Evolutionary conservation across 305 asterid genomes (phyloP), one percentile per base, ranked within the genome.

Genomic region (Solanum aculeatissimum): DNA sequence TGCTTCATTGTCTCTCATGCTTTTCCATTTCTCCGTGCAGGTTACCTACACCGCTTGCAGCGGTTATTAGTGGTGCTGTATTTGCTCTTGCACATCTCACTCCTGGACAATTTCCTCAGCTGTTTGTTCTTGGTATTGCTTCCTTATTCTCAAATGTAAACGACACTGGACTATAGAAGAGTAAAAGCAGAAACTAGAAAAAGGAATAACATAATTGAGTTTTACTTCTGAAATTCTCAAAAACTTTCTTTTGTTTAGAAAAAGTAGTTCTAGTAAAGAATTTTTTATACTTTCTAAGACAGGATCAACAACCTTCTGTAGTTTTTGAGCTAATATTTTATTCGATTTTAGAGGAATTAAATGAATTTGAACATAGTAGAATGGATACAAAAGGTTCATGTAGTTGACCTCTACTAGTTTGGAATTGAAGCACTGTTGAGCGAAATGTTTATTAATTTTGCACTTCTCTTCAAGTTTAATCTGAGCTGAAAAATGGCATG

Each of bases 41-140:
- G 99, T 43, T 96, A 88, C 98, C 99, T 53, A 96, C 98, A 38
- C 99, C 99, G 25, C 85, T 93, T 55, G 89, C 99, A 82, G 93
- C 92, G 87, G 84, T 95, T 43, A 68, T 93, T 69, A 96, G 98
- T 86, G 99, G 97, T 72, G 89, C 97, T 43, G 98, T 93, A 66
- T 96, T 96, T 88, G 97, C 98, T 38, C 88, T 84, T 63, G 98
- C 98, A 53, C 99, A 96, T 92, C 94, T 95, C 87, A 93, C 98
- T 83, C 99, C 98, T 29, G 97, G 97, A 83, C 91, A 94, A 89
- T 92, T 96, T 87, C 98, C 99, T 74, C 98, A 95, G 91, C 89
- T 96, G 57, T 96, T 96, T 83, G 94, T 94, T 82, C 95, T 95
- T 45, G 99, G 99, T 96, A 94, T n/a, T 85, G 74, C 75, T 84